These are phyloP conservation scores for Trichothecium sympodiale DNA, from an alignment of 2,329 filamentous ascomycete species.

Conservation along the genomic window DNA sequence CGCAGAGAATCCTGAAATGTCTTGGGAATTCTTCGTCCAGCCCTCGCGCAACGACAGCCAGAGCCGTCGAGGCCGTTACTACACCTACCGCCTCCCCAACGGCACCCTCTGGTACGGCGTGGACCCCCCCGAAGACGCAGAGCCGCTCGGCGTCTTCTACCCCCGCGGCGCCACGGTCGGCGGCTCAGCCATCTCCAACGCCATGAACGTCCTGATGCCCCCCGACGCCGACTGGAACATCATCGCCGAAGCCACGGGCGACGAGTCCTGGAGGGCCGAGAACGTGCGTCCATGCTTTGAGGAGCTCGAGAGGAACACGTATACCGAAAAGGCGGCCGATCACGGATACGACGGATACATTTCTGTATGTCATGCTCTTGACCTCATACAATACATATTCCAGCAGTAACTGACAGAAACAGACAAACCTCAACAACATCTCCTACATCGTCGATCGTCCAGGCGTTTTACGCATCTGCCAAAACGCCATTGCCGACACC, in stretches of 20 bases:
- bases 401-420: not conserved
- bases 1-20: slow-evolving; percentile 9
- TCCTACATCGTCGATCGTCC: slow-evolving; percentile 8
- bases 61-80: not conserved
- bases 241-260: slow-evolving; percentile 28
- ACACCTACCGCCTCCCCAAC: slow-evolving; percentile 1
- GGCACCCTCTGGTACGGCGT: slow-evolving; percentile 2
- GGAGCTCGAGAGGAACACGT: slow-evolving; percentile 29
- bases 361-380: slow-evolving; percentile 8
- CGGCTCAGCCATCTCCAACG: slow-evolving; percentile 5
- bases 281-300: slow-evolving; percentile 29
- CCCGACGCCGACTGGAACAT: slow-evolving; percentile 12
- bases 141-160: slow-evolving; percentile 5
- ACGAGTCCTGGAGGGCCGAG: slow-evolving; percentile 25
- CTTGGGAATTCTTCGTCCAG: slow-evolving; percentile 50
- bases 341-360: slow-evolving; percentile 31
- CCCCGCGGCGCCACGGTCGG: slow-evolving; percentile 6
- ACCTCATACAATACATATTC: not conserved
- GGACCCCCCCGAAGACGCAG: slow-evolving; percentile 2
- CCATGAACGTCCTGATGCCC: slow-evolving; percentile 4
- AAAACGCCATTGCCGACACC: slow-evolving; percentile 2
- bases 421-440: slow-evolving; percentile 12
- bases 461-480: slow-evolving; percentile 7
- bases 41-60: not conserved
- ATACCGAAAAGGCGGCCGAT: slow-evolving; percentile 19